These are phyloP conservation scores for Beta macrorhiza DNA, from an alignment of 179 eudicot genomes.

Conservation along the genomic window DNA sequence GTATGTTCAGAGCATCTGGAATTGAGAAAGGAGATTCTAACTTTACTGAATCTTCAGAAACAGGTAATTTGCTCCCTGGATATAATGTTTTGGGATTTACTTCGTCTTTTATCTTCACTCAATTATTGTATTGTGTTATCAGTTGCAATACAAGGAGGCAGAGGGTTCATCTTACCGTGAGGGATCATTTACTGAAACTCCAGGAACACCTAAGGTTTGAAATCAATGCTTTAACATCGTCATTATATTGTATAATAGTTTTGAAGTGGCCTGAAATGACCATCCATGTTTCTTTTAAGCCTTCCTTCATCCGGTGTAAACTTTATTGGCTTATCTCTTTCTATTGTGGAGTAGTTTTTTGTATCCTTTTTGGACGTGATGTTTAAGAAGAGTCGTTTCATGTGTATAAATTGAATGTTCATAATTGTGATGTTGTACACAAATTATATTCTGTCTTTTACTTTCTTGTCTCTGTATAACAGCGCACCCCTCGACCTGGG, in stretches of 20 bases:
- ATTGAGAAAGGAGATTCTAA: constrained; percentile 81
- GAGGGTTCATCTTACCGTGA: constrained; percentile 87
- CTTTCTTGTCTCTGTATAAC: constrained; percentile 28
- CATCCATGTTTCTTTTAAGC: neutral
- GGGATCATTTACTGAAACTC: constrained; percentile 72
- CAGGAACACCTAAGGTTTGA: constrained; percentile 74
- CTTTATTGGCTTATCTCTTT: neutral
- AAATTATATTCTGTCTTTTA: neutral
- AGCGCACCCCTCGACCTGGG: constrained; percentile 58
- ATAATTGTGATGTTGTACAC: neutral
- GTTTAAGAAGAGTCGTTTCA: neutral
- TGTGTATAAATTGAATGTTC: constrained; percentile 3
- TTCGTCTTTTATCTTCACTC: constrained; percentile 17
- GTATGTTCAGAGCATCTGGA: constrained; percentile 99
- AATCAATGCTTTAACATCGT: neutral
- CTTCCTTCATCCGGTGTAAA: neutral
- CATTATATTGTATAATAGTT: neutral
- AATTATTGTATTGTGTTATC: constrained; percentile 18
- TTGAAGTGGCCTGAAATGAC: neutral
- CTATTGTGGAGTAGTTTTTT: neutral
- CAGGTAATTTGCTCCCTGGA: constrained; percentile 44
- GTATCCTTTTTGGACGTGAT: neutral
- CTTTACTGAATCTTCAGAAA: constrained; percentile 91
- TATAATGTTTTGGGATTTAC: neutral
- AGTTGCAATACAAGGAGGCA: constrained; percentile 92